phyloP scores from a whole-genome alignment of 1,284 basidiomycete species.

The Austropuccinia psidii region DNA sequence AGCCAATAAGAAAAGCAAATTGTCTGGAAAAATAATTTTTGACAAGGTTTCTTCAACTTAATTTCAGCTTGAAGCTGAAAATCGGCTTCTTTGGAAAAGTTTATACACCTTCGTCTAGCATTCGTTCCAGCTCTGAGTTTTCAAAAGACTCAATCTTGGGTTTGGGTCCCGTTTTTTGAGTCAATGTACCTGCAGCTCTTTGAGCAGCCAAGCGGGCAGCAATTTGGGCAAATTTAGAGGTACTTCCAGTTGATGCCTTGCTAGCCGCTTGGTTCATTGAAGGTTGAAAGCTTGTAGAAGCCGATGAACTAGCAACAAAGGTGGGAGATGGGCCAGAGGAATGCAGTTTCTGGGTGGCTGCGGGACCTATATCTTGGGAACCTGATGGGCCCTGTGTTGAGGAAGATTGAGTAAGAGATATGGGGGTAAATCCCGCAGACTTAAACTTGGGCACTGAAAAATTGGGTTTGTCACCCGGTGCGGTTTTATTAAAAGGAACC shows the following conservation, averaged over 20 bases:
- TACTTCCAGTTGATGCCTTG: neutral
- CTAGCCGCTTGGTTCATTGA: neutral
- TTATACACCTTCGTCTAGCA: too few relatives aligned
- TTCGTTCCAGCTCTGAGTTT: too few relatives aligned
- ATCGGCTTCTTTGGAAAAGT: too few relatives aligned
- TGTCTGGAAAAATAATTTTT: too few relatives aligned
- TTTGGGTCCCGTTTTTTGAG: too few relatives aligned
- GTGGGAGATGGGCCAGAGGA: neutral
- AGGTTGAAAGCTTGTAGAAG: slow-evolving; percentile 2
- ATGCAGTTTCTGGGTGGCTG: neutral
- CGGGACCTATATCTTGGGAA: slow-evolving; percentile 1
- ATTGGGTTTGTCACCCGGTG: neutral
- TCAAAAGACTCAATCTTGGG: too few relatives aligned
- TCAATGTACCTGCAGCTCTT: too few relatives aligned
- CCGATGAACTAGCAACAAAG: slow-evolving; percentile 13
- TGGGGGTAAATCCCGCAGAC: slow-evolving; percentile 30
- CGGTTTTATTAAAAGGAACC: neutral
- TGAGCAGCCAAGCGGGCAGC: slow-evolving; percentile 30
- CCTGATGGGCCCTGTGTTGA: neutral
- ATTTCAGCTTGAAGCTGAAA: too few relatives aligned
- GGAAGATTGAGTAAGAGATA: neutral
- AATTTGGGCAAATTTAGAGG: slow-evolving; percentile 33
- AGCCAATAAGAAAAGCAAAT: too few relatives aligned
- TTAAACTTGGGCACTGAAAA: slow-evolving; percentile 6
- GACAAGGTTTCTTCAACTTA: too few relatives aligned